Evolutionary conservation across 495 filamentous ascomycete genomes (phyloP).

Genomic region (Entonaema liquescens): DNA sequence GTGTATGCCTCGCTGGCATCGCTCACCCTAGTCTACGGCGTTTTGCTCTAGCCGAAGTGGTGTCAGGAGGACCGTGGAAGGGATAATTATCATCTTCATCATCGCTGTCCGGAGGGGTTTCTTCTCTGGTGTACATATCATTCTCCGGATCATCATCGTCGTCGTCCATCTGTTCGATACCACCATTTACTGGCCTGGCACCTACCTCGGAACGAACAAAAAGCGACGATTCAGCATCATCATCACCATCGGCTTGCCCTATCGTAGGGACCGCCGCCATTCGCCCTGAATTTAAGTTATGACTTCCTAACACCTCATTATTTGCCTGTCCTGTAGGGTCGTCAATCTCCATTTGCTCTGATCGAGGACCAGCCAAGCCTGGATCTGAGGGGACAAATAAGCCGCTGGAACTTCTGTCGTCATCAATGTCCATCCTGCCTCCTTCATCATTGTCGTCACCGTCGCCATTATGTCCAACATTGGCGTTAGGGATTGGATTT

Average conservation of each 20-base stretch:
- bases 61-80: neutral
- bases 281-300: no score
- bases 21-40: neutral
- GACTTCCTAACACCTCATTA: neutral
- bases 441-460: neutral
- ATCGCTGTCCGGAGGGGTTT: constrained; percentile 14
- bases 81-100: neutral
- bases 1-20: neutral
- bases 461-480: neutral
- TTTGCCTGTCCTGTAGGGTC: neutral
- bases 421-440: constrained; percentile 2
- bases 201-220: neutral
- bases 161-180: neutral
- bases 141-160: constrained; percentile 2
- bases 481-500: neutral
- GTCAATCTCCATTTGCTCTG: neutral
- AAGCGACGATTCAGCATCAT: neutral
- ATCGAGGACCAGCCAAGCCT: neutral
- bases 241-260: neutral
- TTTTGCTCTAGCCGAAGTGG: constrained; percentile 13
- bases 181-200: neutral
- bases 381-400: constrained; percentile 19
- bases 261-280: no score
- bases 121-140: neutral
- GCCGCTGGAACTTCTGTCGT: constrained; percentile 6